Evolutionary conservation across 768 basidiomycete genomes (phyloP), one percentile per base, ranked within the genome.

Genomic region (Collybia mongolica): DNA sequence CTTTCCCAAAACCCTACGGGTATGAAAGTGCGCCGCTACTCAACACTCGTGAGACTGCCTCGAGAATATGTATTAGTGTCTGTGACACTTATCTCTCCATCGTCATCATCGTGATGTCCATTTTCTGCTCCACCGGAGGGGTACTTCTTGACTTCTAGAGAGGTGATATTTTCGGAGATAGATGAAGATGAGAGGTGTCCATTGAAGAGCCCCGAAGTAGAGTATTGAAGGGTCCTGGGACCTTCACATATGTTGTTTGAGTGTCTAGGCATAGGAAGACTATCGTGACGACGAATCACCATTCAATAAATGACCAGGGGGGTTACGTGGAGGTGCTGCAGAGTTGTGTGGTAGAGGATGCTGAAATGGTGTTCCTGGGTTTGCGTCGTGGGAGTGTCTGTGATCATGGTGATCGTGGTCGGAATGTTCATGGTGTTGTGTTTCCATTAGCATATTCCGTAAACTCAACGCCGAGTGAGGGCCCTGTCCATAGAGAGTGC

Each of bases 41-140:
- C 74, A 38, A 81, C 74, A 55, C 79, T 80, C 12, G 79, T 80
- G 49, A 81, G 68, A 63, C 79, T 81, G 43, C 71, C 72, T 32
- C 67, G 65, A 46, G 76, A 76, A 8, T 67, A 71, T 24, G 58
- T 61, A 43, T 74, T 71, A 35, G 68, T 72, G 44, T 67, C 74
- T 32, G 74, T 71, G 45, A 69, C 51, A 44, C n/a, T 74, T 76
- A 3, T 63, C 42, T 66, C 68, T 42, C 64, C 72, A 51, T 77
- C 75, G 39, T 65, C 63, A 29, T 60, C 63, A n/a, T 69, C 63
- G 23, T 60, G 64, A 26, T 58, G 53, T 4, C 44, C 55, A 24
- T 46, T 36, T 17, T 36, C 51, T 4, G 9, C 38, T 38, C 42
- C 45, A 37, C 44, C 38, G 41, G 38, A 40, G 15, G 9, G 14